A percentile compares a stretch with the other conserved stretches of the same genome.
Evolutionary conservation across 257 asterid species (phyloP).

Genomic region (Solanum rostratum): DNA sequence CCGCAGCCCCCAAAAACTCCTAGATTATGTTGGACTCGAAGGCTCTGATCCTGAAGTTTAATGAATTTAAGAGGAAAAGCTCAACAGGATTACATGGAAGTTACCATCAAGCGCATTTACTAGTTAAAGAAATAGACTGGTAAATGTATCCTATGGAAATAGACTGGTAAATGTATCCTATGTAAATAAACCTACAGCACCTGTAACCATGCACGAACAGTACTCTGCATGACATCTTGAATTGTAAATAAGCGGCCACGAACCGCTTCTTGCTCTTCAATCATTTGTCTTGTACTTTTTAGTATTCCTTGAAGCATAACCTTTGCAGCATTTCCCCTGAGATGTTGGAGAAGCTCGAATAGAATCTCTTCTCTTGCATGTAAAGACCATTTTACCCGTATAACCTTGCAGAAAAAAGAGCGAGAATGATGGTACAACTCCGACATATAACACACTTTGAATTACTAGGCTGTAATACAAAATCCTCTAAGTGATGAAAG

Average conservation of each 20-base stretch:
- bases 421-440: not conserved
- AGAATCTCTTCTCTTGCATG: conserved; percentile 98
- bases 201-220: conserved; percentile 93
- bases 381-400: conserved; percentile 93
- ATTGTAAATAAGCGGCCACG: conserved; percentile 94
- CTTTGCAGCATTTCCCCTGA: conserved; percentile 60
- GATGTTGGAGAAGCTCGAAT: conserved; percentile 84
- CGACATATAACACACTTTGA: not conserved
- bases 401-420: conserved; percentile 37
- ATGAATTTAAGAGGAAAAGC: not conserved
- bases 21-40: conserved; percentile 77
- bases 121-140: not conserved
- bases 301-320: conserved; percentile 58
- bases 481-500: not conserved
- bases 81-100: not conserved
- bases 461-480: not conserved
- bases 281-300: conserved; percentile 86
- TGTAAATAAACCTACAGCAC: conserved; percentile 10
- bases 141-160: not conserved
- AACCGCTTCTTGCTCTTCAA: conserved; percentile 97
- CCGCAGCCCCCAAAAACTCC: conserved; percentile 98
- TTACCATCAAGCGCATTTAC: not conserved
- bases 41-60: conserved; percentile 73
- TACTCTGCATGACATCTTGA: conserved; percentile 99
- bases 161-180: not conserved